Base-by-base conservation (phyloP, 441 rosid genomes). In the Daphne laureola region DNA sequence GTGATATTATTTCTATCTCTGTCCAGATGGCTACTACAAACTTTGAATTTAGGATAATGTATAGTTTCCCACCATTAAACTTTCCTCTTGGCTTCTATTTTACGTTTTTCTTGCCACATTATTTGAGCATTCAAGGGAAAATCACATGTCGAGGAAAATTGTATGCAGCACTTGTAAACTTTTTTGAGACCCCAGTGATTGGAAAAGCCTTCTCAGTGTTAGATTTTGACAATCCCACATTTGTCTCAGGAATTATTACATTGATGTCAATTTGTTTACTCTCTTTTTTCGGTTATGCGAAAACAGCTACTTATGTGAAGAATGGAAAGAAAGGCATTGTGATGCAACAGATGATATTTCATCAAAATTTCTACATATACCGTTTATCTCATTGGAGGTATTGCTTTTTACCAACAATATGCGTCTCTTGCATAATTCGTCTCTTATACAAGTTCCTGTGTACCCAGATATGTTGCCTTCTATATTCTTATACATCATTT, bases 281-380 rank as follows among this genome's bases (percentile, higher is more conserved):
- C 41, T 36, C 53, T 14, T 43, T 36, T 62, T 43, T 26, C 45
- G 51, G 21, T 55, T 53, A 36, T 70, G 76, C 58, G 59, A 64
- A 77, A 69, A 36, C 71, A 88, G 96, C 58, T 88, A 88, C 64
- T 76, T 88, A 42, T 63, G 43, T 27, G 94, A 88, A 74, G 87
- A 82, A 68, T 88, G 94, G 96, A 83, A 77, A 67, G 81, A 71
- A 63, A 85, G 81, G 74, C 70, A 81, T 63, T 57, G 47, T 43
- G 73, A 66, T 23, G 49, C 53, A 18, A 66, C 44, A 16, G 77
- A 57, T 47, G 81, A 73, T 57, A 52, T 63, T 46, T 46, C 73
- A 65, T 75, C 73, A 35, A 81, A 73, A 54, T 68, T 77, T 69
- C 63, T 73, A 53, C 4, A 51, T 57, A 51, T 88, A 46, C 75